Evolutionary conservation across 2,329 filamentous ascomycete genomes (phyloP).

Genomic region (Fusarium sp.): DNA sequence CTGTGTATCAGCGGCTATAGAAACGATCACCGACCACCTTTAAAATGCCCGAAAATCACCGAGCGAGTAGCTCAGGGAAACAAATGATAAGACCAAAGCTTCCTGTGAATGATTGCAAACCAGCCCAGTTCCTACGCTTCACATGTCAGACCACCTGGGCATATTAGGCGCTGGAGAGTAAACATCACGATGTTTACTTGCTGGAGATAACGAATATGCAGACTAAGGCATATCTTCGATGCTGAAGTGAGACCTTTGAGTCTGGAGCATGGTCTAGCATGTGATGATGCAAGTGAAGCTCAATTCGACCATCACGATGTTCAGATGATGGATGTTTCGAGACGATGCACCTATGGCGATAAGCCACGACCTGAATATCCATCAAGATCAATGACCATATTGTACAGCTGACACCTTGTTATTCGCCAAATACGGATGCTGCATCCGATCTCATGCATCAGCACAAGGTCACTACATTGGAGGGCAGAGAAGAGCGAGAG

Average conservation of each 20-base stretch:
- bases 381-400: slow-evolving; percentile 24
- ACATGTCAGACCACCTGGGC: slow-evolving; percentile 17
- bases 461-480: slow-evolving; percentile 22
- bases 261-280: slow-evolving; percentile 5
- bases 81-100: background rate
- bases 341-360: slow-evolving; percentile 5
- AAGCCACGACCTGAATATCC: slow-evolving; percentile 23
- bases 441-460: slow-evolving; percentile 32
- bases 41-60: background rate
- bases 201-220: background rate
- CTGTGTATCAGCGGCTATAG: slow-evolving; percentile 16
- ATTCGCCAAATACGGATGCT: slow-evolving; percentile 18
- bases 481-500: slow-evolving; percentile 25
- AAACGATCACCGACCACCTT: slow-evolving; percentile 13
- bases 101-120: background rate
- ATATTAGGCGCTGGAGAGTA: background rate
- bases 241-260: slow-evolving; percentile 3
- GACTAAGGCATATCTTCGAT: background rate
- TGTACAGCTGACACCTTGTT: background rate
- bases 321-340: slow-evolving; percentile 9
- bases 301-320: background rate
- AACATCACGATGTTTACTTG: background rate
- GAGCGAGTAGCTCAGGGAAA: background rate
- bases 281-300: slow-evolving; percentile 13
- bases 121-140: slow-evolving; percentile 6